Conservation (phyloP, 2,329 filamentous ascomycete genomes). For the Fusarium buxicola region DNA sequence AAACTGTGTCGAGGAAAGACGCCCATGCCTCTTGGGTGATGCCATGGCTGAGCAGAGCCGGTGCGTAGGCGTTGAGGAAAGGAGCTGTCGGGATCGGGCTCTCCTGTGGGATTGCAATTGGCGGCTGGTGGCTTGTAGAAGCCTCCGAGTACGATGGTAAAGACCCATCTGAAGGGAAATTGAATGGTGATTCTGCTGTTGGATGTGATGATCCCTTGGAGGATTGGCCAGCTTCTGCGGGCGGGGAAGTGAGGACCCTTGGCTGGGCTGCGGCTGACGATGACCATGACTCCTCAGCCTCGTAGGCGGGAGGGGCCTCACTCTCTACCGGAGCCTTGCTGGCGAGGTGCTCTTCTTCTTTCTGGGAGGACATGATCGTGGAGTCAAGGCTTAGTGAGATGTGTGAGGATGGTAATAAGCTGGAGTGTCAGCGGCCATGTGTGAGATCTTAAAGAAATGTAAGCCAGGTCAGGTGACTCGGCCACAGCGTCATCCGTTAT, state of each 20-base stretch:
- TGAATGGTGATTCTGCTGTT: slow-evolving; percentile 53
- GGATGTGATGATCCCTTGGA: slow-evolving; percentile 32
- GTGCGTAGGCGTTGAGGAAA: slow-evolving; percentile 55
- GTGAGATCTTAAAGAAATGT: slow-evolving; percentile 4
- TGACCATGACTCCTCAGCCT: slow-evolving; percentile 2
- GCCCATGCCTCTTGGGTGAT: slow-evolving; percentile 51
- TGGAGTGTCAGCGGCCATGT: neutral
- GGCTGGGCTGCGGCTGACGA: slow-evolving; percentile 3
- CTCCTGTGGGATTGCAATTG: slow-evolving; percentile 57
- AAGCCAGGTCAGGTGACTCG: slow-evolving; percentile 2
- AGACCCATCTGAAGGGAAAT: slow-evolving; percentile 51
- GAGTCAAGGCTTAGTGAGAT: neutral
- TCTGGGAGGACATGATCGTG: slow-evolving; percentile 20
- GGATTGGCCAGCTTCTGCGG: neutral
- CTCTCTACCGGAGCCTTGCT: neutral
- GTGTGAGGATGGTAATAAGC: neutral
- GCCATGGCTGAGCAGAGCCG: slow-evolving; percentile 53
- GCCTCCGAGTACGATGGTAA: slow-evolving; percentile 48
- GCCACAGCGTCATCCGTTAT: slow-evolving; percentile 36
- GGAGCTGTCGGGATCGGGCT: slow-evolving; percentile 50
- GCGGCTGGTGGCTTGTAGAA: slow-evolving; percentile 38
- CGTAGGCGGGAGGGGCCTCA: slow-evolving; percentile 21
- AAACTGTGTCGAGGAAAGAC: slow-evolving; percentile 55
- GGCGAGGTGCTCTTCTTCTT: slow-evolving; percentile 31
- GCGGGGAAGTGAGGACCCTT: neutral